Evolutionary conservation across 2,329 filamentous ascomycete genomes (phyloP), one percentile per base, ranked within the genome.

Genomic region (Aspergillus sp.): DNA sequence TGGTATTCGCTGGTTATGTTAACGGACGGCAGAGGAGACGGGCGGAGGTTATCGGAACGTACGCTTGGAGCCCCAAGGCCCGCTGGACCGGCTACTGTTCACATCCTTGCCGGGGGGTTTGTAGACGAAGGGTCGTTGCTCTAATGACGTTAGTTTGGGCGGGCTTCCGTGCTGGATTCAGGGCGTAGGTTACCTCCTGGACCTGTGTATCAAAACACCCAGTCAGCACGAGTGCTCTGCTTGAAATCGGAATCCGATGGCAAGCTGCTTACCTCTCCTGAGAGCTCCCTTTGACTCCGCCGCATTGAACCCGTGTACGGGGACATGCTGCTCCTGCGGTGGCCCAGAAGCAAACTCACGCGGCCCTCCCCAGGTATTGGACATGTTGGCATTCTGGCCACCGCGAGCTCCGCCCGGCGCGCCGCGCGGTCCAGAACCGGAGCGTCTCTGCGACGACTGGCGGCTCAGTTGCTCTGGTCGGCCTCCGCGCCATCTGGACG

Each of bases 21-120:
- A 44, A 34, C 14, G 15, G 16, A 13, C 12, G n/a, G 17, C 15
- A 8, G n/a, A 13, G 4, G 6, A 11, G 20, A 11, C 16, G 30
- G 22, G 22, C 12, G 14, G 15, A n/a, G 24, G 25, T 26, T 11
- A 11, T 7, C 13, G 15, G 13, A 32, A 48, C 57, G 38, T 60
- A 68, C 65, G 49, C 43, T 66, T 68, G 13, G 57, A 49, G 7
- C 54, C 63, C 63, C 64, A 67, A 15, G 64, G 60, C 24, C 57
- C 57, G 34, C 58, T 52, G 4, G 53, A 46, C 40, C 58, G 50
- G 32, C 53, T 50, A 35, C 42, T 53, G 33, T 55, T 57, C 12
- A 47, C 41, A 13, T 63, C 57, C 32, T 60, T 61, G 15, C 50
- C 53, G 5, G 44, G 43, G 4, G 55, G 49, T 35, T 62, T 66